Conservation (phyloP, 2,329 filamentous ascomycete species). For the Paecilomyces formosus region DNA sequence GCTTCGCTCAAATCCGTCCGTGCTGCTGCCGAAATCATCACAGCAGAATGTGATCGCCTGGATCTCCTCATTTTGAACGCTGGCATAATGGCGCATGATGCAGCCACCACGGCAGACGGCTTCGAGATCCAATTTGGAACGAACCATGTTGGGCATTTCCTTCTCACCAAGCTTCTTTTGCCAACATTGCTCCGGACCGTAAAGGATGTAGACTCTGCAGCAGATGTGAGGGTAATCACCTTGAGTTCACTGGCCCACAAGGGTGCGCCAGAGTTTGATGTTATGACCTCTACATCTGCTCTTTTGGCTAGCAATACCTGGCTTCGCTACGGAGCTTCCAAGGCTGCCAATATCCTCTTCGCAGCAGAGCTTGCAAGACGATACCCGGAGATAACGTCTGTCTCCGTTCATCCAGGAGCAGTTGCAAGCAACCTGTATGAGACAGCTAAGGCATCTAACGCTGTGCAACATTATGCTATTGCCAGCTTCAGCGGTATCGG, state of each 20-base stretch:
- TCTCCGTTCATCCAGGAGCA: slow-evolving; percentile 45
- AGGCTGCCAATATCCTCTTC: slow-evolving; percentile 44
- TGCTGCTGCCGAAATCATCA: slow-evolving; percentile 36
- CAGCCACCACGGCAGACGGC: slow-evolving; percentile 30
- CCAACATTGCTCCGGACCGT: slow-evolving; percentile 32
- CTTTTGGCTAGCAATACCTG: slow-evolving; percentile 31
- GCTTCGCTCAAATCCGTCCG: slow-evolving; percentile 43
- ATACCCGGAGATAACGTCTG: slow-evolving; percentile 34
- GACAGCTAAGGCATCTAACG: slow-evolving; percentile 17
- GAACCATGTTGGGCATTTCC: slow-evolving; percentile 41
- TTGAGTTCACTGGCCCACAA: slow-evolving; percentile 30
- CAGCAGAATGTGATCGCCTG: slow-evolving; percentile 31
- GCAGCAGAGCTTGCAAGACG: slow-evolving; percentile 40
- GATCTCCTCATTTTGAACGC: slow-evolving; percentile 42
- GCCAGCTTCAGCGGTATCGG: slow-evolving; percentile 13
- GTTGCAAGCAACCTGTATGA: slow-evolving; percentile 35
- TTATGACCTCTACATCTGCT: slow-evolving; percentile 28
- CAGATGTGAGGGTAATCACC: slow-evolving; percentile 30
- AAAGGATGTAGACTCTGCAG: slow-evolving; percentile 7
- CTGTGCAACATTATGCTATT: slow-evolving; percentile 15
- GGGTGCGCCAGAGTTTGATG: slow-evolving; percentile 25
- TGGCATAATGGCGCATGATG: slow-evolving; percentile 38
- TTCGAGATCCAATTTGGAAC: slow-evolving; percentile 41
- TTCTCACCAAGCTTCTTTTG: slow-evolving; percentile 37
- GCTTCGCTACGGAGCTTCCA: slow-evolving; percentile 45